Evolutionary conservation across 148 eudicot genomes (phyloP), one percentile per base, ranked within the genome.

Genomic region (Tetragonia tetragonoides): DNA sequence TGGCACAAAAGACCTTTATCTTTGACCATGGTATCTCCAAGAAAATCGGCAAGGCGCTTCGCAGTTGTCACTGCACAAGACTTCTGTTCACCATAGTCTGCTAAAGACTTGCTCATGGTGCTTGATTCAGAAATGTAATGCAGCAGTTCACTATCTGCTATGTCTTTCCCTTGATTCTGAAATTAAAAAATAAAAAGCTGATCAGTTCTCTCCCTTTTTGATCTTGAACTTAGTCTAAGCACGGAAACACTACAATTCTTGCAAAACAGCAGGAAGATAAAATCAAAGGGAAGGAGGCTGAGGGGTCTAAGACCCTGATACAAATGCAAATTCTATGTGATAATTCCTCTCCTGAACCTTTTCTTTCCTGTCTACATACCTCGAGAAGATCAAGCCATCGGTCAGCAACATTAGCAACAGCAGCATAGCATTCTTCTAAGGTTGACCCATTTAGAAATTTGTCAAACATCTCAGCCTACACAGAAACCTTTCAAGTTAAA

Each of bases 11-110:
- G 87, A 60, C 99, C 99, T 85, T 95, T 95, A 84, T 95, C 99
- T 88, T 93, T 95, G 71, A 93, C 99, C 99, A 95, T 95, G n/a
- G 97, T 80, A 83, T 93, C 97, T 84, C 99, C 99, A 78, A 95
- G 93, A 84, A 95, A 95, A 84, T 95, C 92, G 79, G 99, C 97
- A 80, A 95, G 91, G 39, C 99, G 96, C 76, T 79, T 93, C 61
- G 99, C 99, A 80, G 99, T 95, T 80, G 99, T 95, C 78, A 95
- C 96, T 61, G 99, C 97, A 88, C 99, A 95, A 75, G 99, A 95
- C 81, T 95, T 95, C 83, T 95, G 99, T 80, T 84, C 90, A 38
- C 99, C 99, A 86, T 95, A 95, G 67, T 95, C 99, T 28, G 85
- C 94, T 83, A 95, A 89, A 77, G 99, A 95, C 84, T 95, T 95